These are phyloP conservation scores for Castanea crenata DNA, from an alignment of 306 rosid genomes.

Conservation along the genomic window DNA sequence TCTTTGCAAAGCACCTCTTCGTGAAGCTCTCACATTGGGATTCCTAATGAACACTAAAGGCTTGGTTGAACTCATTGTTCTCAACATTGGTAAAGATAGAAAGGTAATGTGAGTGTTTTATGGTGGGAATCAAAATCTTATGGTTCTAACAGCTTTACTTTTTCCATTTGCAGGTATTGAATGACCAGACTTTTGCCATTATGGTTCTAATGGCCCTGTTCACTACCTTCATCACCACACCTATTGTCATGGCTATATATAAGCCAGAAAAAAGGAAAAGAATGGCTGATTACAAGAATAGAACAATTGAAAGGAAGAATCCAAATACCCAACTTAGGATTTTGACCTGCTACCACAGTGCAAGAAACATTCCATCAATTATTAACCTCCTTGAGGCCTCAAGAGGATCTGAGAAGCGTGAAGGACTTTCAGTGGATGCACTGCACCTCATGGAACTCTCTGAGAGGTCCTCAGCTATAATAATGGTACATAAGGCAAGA, in stretches of 20 bases:
- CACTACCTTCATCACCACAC: slow-evolving; percentile 85
- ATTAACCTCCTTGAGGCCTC: slow-evolving; percentile 79
- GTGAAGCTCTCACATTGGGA: slow-evolving; percentile 70
- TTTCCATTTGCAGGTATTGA: slow-evolving; percentile 66
- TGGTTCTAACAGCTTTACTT: background rate
- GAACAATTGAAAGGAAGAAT: slow-evolving; percentile 54
- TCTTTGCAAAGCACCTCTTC: slow-evolving; percentile 53
- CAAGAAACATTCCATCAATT: slow-evolving; percentile 65
- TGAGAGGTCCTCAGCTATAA: slow-evolving; percentile 84
- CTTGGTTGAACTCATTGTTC: slow-evolving; percentile 87
- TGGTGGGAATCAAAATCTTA: slow-evolving; percentile 8
- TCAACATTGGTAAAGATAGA: slow-evolving; percentile 87
- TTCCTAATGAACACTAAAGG: slow-evolving; percentile 90
- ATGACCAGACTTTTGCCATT: slow-evolving; percentile 87
- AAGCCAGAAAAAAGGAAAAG: slow-evolving; percentile 54
- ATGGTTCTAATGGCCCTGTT: slow-evolving; percentile 92
- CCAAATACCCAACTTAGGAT: slow-evolving; percentile 56
- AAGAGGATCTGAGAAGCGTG: slow-evolving; percentile 57
- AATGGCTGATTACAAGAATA: slow-evolving; percentile 48
- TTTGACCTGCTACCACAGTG: slow-evolving; percentile 63
- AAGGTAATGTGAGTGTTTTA: slow-evolving; percentile 45
- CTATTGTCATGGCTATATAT: slow-evolving; percentile 57
- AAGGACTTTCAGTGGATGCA: slow-evolving; percentile 67
- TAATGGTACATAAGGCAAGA: slow-evolving; percentile 74
- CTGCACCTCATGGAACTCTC: slow-evolving; percentile 83